Conservation (phyloP, 1,139 yeast genomes). For the Scheffersomyces lignicola region DNA sequence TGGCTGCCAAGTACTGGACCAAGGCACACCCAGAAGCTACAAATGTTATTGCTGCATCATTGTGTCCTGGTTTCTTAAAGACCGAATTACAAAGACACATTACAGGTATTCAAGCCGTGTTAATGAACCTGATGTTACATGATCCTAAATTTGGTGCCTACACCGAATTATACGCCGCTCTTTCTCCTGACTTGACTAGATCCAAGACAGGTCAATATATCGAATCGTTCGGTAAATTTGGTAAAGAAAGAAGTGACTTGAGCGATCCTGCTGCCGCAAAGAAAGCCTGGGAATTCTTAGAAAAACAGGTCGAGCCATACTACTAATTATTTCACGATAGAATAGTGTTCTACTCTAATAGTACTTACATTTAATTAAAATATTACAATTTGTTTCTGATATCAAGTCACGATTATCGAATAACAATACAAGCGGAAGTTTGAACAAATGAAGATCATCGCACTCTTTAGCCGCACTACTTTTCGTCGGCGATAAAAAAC, state of each 20-base stretch:
- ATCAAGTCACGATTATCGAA: too few relatives aligned
- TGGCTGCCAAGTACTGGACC: constrained; percentile 42
- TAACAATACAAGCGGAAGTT: too few relatives aligned
- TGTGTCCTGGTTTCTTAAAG: constrained; percentile 45
- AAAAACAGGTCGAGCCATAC: constrained; percentile 7
- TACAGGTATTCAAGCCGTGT: constrained; percentile 38
- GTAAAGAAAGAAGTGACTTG: constrained; percentile 7
- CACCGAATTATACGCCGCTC: constrained; percentile 18
- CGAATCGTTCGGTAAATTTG: constrained; percentile 10
- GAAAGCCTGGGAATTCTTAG: constrained; percentile 7
- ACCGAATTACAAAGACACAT: constrained; percentile 41
- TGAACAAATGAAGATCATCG: too few relatives aligned
- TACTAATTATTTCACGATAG: too few relatives aligned
- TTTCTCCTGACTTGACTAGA: constrained; percentile 12
- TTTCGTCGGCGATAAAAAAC: too few relatives aligned
- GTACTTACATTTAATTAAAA: too few relatives aligned
- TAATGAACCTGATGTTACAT: constrained; percentile 23
- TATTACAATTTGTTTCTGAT: too few relatives aligned
- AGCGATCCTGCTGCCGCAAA: constrained; percentile 3
- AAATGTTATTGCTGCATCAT: constrained; percentile 32
- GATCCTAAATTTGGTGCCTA: constrained; percentile 15
- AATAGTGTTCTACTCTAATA: too few relatives aligned
- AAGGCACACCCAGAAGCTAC: constrained; percentile 25
- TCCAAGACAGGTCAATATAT: constrained; percentile 8
- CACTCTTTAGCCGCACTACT: too few relatives aligned